Evolutionary conservation across 2,329 filamentous ascomycete species (phyloP).

Genomic region (Beauveria sp.): DNA sequence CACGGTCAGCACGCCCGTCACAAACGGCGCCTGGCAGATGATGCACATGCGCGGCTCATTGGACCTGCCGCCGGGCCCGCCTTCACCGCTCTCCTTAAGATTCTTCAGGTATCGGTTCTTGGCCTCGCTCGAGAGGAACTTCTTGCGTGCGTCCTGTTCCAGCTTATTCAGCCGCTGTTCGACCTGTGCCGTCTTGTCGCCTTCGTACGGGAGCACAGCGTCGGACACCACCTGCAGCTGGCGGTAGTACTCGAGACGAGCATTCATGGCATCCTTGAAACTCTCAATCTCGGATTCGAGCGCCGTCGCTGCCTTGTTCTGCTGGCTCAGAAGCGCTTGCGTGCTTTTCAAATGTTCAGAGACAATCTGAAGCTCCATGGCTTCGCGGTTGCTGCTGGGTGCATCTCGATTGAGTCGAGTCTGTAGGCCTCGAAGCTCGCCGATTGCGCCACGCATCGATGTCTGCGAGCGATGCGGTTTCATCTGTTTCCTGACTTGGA

Average conservation of each 20-base stretch:
- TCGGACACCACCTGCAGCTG: slow-evolving; percentile 90
- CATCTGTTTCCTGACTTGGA: slow-evolving; percentile 37
- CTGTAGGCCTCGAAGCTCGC: slow-evolving; percentile 62
- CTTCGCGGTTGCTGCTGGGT: slow-evolving; percentile 40
- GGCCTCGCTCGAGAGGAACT: slow-evolving; percentile 55
- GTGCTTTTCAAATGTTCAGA: slow-evolving; percentile 54
- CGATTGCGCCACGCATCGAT: slow-evolving; percentile 64
- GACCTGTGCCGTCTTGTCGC: slow-evolving; percentile 44
- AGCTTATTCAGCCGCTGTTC: slow-evolving; percentile 27
- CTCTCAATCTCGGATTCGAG: slow-evolving; percentile 66
- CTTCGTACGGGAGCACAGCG: slow-evolving; percentile 68
- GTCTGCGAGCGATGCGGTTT: slow-evolving; percentile 43
- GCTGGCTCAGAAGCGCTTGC: slow-evolving; percentile 44
- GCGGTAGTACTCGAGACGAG: slow-evolving; percentile 79
- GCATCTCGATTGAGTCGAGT: slow-evolving; percentile 36
- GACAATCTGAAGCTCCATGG: slow-evolving; percentile 59
- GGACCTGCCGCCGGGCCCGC: slow-evolving; percentile 35
- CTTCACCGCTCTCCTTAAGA: slow-evolving; percentile 43
- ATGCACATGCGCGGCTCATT: slow-evolving; percentile 66
- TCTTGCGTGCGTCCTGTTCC: slow-evolving; percentile 40
- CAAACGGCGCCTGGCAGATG: slow-evolving; percentile 74
- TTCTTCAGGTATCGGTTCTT: slow-evolving; percentile 66
- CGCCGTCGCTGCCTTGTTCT: slow-evolving; percentile 38
- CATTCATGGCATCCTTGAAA: slow-evolving; percentile 75
- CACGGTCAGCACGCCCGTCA: slow-evolving; percentile 71